Conservation (phyloP, 345 rosid species). For the Sonneratia caseolaris region DNA sequence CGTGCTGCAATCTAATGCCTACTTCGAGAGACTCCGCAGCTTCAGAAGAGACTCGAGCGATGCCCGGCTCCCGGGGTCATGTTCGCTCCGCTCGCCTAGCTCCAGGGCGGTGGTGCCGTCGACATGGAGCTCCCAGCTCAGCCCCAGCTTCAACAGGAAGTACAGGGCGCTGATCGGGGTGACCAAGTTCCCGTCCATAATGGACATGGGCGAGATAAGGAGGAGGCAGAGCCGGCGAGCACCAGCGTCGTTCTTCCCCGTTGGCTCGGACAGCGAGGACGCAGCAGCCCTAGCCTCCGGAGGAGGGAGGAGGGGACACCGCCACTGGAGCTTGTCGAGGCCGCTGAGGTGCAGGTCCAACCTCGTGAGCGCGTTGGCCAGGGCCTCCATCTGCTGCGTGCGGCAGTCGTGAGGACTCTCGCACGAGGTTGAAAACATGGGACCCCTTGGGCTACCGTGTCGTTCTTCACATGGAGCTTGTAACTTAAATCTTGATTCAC, state of each 20-base stretch:
- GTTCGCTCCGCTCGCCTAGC: slow-evolving; percentile 1
- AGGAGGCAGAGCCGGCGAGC: slow-evolving; percentile 27
- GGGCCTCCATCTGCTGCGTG: too few relatives aligned
- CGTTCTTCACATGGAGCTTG: too few relatives aligned
- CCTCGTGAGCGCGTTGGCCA: too few relatives aligned
- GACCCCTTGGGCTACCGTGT: too few relatives aligned
- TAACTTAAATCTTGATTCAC: too few relatives aligned
- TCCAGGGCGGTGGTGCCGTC: not conserved
- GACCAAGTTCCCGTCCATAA: slow-evolving; percentile 21
- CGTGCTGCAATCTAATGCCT: slow-evolving; percentile 5
- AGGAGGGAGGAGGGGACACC: too few relatives aligned
- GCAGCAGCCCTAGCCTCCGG: too few relatives aligned
- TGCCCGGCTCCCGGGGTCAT: not conserved
- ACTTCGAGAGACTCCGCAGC: slow-evolving; percentile 5
- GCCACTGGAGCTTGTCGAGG: too few relatives aligned
- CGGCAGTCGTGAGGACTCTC: too few relatives aligned
- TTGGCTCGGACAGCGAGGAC: not conserved
- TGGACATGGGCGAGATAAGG: slow-evolving; percentile 34
- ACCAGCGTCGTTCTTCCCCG: slow-evolving; percentile 22
- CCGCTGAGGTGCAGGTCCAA: too few relatives aligned
- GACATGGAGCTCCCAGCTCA: not conserved
- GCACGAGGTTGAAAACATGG: too few relatives aligned
- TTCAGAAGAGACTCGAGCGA: not conserved
- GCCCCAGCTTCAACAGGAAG: slow-evolving; percentile 6
- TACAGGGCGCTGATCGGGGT: slow-evolving; percentile 22